Evolutionary conservation across 345 rosid genomes (phyloP).

Genomic region (Pseudoturritis turrita): DNA sequence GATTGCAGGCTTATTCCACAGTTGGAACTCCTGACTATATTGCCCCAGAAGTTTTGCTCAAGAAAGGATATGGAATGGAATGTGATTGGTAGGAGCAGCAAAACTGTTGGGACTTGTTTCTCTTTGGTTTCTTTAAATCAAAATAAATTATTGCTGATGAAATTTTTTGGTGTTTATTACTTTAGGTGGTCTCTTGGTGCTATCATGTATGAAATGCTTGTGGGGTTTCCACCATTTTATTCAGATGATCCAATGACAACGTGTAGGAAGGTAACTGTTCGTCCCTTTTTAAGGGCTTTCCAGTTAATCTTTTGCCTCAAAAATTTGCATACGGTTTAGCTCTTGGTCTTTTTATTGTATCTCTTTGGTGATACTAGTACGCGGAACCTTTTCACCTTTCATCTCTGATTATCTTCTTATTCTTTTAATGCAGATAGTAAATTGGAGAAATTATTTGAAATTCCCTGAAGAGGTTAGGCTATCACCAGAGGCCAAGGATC

Average conservation of each 20-base stretch:
- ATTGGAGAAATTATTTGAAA: constrained; percentile 93
- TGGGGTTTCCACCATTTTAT: constrained; percentile 98
- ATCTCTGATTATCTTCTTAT: background rate
- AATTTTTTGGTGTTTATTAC: constrained; percentile 6
- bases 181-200: constrained; percentile 99
- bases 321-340: background rate
- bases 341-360: background rate
- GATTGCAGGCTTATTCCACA: constrained; percentile 88
- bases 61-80: constrained; percentile 98
- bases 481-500: constrained; percentile 85
- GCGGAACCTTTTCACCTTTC: background rate
- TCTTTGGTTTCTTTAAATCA: background rate
- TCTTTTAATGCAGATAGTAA: constrained; percentile 64
- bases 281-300: background rate
- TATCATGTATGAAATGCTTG: constrained; percentile 99
- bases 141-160: background rate
- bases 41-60: constrained; percentile 92
- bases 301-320: background rate
- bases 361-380: background rate
- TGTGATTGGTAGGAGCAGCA: constrained; percentile 82
- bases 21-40: constrained; percentile 99
- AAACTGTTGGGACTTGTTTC: constrained; percentile 19
- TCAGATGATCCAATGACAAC: constrained; percentile 99
- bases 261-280: constrained; percentile 75
- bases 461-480: constrained; percentile 96